Base-by-base conservation (phyloP, 208 protist species). In the Trypanosoma scelopori region DNA sequence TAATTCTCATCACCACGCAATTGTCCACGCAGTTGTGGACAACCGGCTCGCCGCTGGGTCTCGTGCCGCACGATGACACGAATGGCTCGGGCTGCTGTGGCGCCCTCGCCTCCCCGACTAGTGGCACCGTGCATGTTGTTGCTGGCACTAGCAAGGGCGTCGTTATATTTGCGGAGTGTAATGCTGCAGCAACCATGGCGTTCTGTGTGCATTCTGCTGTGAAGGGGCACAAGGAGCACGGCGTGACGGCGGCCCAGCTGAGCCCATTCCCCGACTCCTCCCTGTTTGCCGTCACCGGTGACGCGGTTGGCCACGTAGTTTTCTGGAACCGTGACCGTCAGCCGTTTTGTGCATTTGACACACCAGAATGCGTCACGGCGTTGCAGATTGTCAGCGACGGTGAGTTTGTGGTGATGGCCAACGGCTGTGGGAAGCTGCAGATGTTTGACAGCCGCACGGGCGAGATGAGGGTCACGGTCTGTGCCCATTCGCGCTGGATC, bases 401-500 rank as follows among this genome's bases (percentile, higher is more conserved):
- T n/a, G 48, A 65, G 22, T 57, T 64, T 20, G 69, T 79, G 4
- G 86, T 79, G 5, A 76, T 72, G 11, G 78, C 78, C 18, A 86
- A 79, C 30, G 81, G 83, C 18, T 62, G 74, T 12, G 86, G 86
- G 5, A 80, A 80, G 45, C 60, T 92, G 28, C 52, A 68, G 9
- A n/a, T 92, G 3, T 55, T 82, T 28, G 51, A 61, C 9, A 55
- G 56, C 2, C 55, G 20, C n/a, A 79, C 43, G 3, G 86, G 83
- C 15, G 58, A 62, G 1, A 55, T 72, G 9, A 30, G 28, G 13
- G 32, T 84, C 0, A 68, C 70, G 16, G 71, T 92, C 5, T 81
- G 83, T 42, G 86, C 86, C 18, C 86, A 92, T 70, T 64, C 83
- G 2, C 65, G 79, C 23, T 89, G 82, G 78, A 86, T 92, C 69